These are phyloP conservation scores for Plantago coronopus DNA, from an alignment of 305 asterid species.

Conservation along the genomic window DNA sequence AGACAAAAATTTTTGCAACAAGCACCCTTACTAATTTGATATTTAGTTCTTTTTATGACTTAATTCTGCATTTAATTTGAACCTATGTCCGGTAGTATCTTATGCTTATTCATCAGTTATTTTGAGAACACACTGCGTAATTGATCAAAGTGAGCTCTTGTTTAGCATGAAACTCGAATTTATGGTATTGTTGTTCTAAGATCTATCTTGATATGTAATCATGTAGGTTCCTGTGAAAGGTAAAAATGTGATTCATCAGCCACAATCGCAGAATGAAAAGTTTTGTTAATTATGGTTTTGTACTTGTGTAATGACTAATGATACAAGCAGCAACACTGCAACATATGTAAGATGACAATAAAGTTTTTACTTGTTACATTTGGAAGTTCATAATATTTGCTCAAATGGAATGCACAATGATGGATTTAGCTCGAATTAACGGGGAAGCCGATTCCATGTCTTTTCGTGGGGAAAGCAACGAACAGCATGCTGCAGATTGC, in stretches of 20 bases:
- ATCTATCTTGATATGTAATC: background rate
- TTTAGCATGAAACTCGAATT: too few relatives aligned
- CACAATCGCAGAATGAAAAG: background rate
- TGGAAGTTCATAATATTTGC: conserved; percentile 11
- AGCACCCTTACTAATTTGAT: background rate
- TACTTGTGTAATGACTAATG: too few relatives aligned
- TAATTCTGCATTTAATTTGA: background rate
- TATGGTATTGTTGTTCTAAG: background rate
- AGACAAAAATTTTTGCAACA: background rate
- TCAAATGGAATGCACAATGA: background rate
- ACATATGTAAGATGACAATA: too few relatives aligned
- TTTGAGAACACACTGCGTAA: too few relatives aligned
- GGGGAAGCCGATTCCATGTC: conserved; percentile 92
- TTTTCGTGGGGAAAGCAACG: conserved; percentile 67
- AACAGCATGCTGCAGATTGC: conserved; percentile 72
- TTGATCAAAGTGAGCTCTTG: too few relatives aligned
- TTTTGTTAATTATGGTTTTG: background rate
- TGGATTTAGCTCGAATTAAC: conserved; percentile 34
- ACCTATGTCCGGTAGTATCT: background rate
- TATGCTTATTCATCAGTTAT: too few relatives aligned
- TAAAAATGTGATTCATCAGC: conserved; percentile 10
- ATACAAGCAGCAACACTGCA: too few relatives aligned
- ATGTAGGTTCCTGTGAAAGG: conserved; percentile 11
- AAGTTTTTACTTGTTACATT: conserved; percentile 6
- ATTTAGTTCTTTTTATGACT: background rate